A percentile compares a stretch with the other conserved stretches of the same genome.
Conservation (phyloP, 768 basidiomycete genomes). For the Amanita fuliginea region DNA sequence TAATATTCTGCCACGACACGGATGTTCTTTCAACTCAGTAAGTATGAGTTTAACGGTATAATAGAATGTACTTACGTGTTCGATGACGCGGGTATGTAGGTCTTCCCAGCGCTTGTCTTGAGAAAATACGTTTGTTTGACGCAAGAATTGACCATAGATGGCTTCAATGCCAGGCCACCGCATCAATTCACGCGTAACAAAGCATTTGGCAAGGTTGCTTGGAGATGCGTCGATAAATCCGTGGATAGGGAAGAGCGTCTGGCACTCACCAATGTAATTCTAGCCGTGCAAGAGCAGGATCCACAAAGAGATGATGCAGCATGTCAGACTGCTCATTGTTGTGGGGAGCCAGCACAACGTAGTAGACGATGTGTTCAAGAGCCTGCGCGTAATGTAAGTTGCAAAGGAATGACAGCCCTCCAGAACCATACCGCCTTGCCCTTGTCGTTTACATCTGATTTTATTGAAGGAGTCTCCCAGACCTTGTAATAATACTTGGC, state of each 20-base stretch:
- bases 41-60: neutral
- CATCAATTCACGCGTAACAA: slow-evolving; percentile 88
- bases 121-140: slow-evolving; percentile 72
- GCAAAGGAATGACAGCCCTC: slow-evolving; percentile 1
- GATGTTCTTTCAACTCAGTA: slow-evolving; percentile 57
- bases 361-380: slow-evolving; percentile 91
- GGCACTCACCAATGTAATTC: slow-evolving; percentile 69
- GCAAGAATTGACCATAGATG: slow-evolving; percentile 78
- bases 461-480: slow-evolving; percentile 94
- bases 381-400: slow-evolving; percentile 36
- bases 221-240: slow-evolving; percentile 10
- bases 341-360: slow-evolving; percentile 86
- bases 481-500: slow-evolving; percentile 95
- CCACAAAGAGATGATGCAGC: slow-evolving; percentile 75
- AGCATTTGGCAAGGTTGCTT: slow-evolving; percentile 91
- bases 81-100: slow-evolving; percentile 89
- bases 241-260: neutral
- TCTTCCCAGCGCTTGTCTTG: slow-evolving; percentile 84
- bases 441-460: slow-evolving; percentile 65
- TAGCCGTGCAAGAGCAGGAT: slow-evolving; percentile 71
- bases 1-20: slow-evolving; percentile 93
- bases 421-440: slow-evolving; percentile 45
- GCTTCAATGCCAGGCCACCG: slow-evolving; percentile 91
- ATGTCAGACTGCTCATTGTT: slow-evolving; percentile 98
- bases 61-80: slow-evolving; percentile 62